Conservation (phyloP, 2,329 filamentous ascomycete species). For the Lachnellula subtilissima region DNA sequence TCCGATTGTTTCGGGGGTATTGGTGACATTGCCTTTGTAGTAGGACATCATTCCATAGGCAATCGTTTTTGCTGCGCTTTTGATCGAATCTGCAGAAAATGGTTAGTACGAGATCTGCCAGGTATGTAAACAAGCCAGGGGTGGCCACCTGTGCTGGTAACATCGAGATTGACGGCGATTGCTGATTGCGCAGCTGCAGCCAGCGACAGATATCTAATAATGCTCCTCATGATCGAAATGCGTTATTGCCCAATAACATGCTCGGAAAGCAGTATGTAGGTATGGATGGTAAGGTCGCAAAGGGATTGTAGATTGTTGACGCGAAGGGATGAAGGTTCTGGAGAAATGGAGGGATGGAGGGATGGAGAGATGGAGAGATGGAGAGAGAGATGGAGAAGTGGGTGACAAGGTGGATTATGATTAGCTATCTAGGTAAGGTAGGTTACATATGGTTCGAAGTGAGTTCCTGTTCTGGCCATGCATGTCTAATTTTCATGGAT, state of each 20-base stretch:
- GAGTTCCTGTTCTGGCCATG: background rate
- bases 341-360: background rate
- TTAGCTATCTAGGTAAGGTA: too few relatives aligned
- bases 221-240: background rate
- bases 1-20: slow-evolving; percentile 50
- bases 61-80: slow-evolving; percentile 54
- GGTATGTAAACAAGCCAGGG: background rate
- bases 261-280: background rate
- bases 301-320: background rate
- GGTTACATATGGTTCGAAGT: background rate
- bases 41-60: slow-evolving; percentile 58
- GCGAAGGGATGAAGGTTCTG: background rate
- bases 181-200: slow-evolving; percentile 1
- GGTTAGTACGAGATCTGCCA: background rate
- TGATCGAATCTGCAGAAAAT: slow-evolving; percentile 50
- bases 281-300: background rate
- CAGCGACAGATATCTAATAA: background rate
- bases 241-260: background rate
- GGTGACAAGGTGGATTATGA: background rate
- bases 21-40: slow-evolving; percentile 58
- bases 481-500: too few relatives aligned
- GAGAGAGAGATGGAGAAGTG: background rate
- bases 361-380: background rate
- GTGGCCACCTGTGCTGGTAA: slow-evolving; percentile 12
- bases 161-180: slow-evolving; percentile 12